Base-by-base conservation (phyloP, 805 yeast species). In the baker's yeast (Saccharomyces cerevisiae) region DNA sequence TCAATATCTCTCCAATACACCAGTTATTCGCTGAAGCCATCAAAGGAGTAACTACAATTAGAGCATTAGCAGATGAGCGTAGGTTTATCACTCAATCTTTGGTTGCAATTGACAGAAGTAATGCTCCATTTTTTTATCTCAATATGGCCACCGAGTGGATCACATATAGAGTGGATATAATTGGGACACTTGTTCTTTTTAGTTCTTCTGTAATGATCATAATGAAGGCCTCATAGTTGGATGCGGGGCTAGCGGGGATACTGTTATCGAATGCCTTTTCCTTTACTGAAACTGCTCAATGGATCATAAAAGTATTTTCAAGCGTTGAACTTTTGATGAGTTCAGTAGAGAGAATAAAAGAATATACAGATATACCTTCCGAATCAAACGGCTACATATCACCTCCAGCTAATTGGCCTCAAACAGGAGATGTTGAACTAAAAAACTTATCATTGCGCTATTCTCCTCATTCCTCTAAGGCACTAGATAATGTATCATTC, bases 91-190 rank as follows among this genome's bases (percentile, higher is more conserved):
- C 36, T 14, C 36, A 31, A 14, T 75, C 77, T 78, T 73, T 88
- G 74, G 75, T 73, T 57, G 81, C 81, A 53, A 83, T 90, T 56
- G 96, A 90, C 69, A 73, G 76, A 52, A 88, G 87, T 70, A 88
- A 87, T 69, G 77, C 87, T 57, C 96, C 96, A 8, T 89, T 89
- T 75, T 87, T 87, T 71, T 89, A 86, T 71, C 78, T 89, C 70
- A 89, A 96, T 96, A 84, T 87, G 46, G 82, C 90, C 47, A 89
- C 90, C 71, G 79, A 96, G 72, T 89, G 97, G 97, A 77, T 89
- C 60, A 76, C 90, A 31, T 79, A 83, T 65, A 80, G 96, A 69
- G 81, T 87, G 53, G 91, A 87, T 66, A 68, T 82, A 32, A 83
- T 87, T 56, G 96, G 96, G 57, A 83, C 92, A 0, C 66, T 82